These are phyloP conservation scores for Boletus bicolor DNA, from an alignment of 768 basidiomycete species.

Conservation along the genomic window DNA sequence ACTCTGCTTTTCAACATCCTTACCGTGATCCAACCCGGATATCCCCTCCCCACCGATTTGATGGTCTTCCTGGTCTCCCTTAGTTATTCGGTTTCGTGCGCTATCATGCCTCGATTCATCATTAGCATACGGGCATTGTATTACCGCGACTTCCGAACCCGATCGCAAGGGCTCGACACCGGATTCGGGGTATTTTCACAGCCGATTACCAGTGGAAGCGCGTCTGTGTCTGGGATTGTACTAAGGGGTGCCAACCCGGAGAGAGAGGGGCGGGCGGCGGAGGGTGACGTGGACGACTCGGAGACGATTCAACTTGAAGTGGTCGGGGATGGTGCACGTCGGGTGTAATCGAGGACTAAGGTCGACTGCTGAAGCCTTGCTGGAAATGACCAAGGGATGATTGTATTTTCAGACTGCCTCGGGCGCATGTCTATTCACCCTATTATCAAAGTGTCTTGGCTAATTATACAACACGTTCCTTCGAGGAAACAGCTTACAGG, in stretches of 20 bases:
- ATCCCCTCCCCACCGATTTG: background rate
- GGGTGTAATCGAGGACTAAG: background rate
- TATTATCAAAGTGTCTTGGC: background rate
- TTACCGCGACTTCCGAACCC: background rate
- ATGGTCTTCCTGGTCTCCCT: background rate
- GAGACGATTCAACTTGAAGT: background rate
- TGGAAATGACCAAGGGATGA: no score
- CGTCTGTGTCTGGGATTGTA: background rate
- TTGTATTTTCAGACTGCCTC: background rate
- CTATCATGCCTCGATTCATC: constrained; percentile 16
- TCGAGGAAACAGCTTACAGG: no score
- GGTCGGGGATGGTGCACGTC: no score
- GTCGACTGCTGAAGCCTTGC: background rate
- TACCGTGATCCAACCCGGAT: background rate
- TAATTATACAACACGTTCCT: no score
- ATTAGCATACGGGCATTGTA: constrained; percentile 10
- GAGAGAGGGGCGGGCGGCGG: background rate
- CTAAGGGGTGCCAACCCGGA: background rate
- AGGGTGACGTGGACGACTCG: background rate
- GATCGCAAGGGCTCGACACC: constrained; percentile 6
- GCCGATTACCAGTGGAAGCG: background rate
- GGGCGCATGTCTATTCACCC: background rate
- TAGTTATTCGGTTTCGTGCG: background rate
- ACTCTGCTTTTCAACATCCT: constrained; percentile 6
- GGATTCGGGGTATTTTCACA: constrained; percentile 7